Evolutionary conservation across 495 filamentous ascomycete species (phyloP).

Genomic region (Neurospora sp.): DNA sequence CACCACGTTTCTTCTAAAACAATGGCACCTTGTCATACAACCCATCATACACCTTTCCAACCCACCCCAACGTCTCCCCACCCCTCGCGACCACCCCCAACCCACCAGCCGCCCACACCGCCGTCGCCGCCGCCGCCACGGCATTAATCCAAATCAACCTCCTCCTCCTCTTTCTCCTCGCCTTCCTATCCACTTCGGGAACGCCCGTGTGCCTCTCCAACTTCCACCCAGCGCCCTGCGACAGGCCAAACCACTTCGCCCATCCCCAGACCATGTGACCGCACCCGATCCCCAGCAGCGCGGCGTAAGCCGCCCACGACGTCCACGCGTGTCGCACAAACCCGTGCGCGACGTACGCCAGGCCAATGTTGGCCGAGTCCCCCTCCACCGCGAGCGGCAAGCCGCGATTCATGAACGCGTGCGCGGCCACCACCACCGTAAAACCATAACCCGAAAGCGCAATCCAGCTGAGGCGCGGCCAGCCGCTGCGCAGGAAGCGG

Average conservation of each 20-base stretch:
- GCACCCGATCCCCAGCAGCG: slow-evolving; percentile 56
- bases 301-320: slow-evolving; percentile 55
- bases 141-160: slow-evolving; percentile 63
- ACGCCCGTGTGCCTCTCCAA: slow-evolving; percentile 17
- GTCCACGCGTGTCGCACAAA: slow-evolving; percentile 57
- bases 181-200: slow-evolving; percentile 19
- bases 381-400: slow-evolving; percentile 68
- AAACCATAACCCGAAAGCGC: slow-evolving; percentile 58
- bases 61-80: slow-evolving; percentile 64
- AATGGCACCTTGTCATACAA: slow-evolving; percentile 32
- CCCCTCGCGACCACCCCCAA: slow-evolving; percentile 65
- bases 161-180: slow-evolving; percentile 41
- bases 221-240: slow-evolving; percentile 30
- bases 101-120: slow-evolving; percentile 70
- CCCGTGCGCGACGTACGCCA: slow-evolving; percentile 78
- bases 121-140: slow-evolving; percentile 43
- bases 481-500: slow-evolving; percentile 33
- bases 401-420: slow-evolving; percentile 59
- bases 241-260: slow-evolving; percentile 58
- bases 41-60: slow-evolving; percentile 66
- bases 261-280: slow-evolving; percentile 79
- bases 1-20: background rate
- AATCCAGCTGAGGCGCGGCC: slow-evolving; percentile 59
- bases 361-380: slow-evolving; percentile 67
- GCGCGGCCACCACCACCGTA: slow-evolving; percentile 51